Evolutionary conservation across 371 early-diverging fungal genomes (phyloP).

Genomic region (Sporodiniella umbellata): DNA sequence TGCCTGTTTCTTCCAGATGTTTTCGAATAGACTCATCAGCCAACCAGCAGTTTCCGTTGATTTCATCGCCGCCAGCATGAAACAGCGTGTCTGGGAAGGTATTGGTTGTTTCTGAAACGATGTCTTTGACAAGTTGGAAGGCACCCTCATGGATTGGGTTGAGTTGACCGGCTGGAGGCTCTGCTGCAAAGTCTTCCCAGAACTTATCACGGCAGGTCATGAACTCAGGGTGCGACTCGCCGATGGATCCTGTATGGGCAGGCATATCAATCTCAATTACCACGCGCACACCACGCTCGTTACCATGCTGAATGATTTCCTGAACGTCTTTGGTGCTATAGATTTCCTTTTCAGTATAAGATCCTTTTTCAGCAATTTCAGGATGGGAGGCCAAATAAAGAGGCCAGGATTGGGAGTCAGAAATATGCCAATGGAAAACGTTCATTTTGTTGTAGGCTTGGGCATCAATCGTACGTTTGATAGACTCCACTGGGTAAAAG

Average conservation of each 20-base stretch:
- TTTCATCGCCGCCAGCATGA: slow-evolving; percentile 70
- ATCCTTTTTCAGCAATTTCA: slow-evolving; percentile 13
- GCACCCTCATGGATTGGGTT: slow-evolving; percentile 50
- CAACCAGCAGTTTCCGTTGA: slow-evolving; percentile 59
- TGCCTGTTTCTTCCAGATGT: slow-evolving; percentile 8
- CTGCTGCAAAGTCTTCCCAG: slow-evolving; percentile 29
- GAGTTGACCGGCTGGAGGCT: slow-evolving; percentile 20
- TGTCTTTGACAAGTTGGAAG: slow-evolving; percentile 45
- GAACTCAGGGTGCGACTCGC: slow-evolving; percentile 23
- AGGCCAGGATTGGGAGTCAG: slow-evolving; percentile 69
- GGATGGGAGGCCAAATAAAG: slow-evolving; percentile 36
- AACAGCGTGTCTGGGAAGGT: slow-evolving; percentile 60
- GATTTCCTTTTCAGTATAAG: slow-evolving; percentile 33
- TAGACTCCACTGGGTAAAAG: slow-evolving; percentile 51
- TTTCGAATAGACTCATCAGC: slow-evolving; percentile 2
- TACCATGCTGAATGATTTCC: slow-evolving; percentile 51
- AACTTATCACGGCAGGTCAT: slow-evolving; percentile 31
- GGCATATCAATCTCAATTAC: slow-evolving; percentile 74
- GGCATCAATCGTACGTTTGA: slow-evolving; percentile 58
- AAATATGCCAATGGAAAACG: slow-evolving; percentile 76
- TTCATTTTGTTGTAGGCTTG: slow-evolving; percentile 72
- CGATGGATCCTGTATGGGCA: slow-evolving; percentile 15
- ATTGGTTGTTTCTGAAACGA: slow-evolving; percentile 49
- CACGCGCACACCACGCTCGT: slow-evolving; percentile 65
- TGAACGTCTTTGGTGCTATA: slow-evolving; percentile 59